phyloP scores from a whole-genome alignment of 805 yeast species.

The Zygoascus bituminiphila region DNA sequence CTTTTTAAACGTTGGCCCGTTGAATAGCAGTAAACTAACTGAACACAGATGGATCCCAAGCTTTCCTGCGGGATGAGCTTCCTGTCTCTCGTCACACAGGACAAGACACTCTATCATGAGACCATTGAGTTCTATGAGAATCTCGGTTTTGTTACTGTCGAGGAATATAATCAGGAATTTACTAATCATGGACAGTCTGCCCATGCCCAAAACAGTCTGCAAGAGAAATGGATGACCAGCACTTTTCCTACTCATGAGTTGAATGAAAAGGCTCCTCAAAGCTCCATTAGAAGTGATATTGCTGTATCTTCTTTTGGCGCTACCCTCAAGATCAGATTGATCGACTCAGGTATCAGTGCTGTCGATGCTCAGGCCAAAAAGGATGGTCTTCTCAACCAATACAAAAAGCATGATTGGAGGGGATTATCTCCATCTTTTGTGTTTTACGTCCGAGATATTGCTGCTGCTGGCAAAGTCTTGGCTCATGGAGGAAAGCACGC shows the following conservation, averaged over 20 bases:
- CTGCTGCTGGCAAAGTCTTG: constrained; percentile 6
- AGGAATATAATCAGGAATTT: constrained; percentile 29
- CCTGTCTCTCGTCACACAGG: constrained; percentile 42
- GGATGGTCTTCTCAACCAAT: constrained; percentile 11
- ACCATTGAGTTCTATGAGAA: constrained; percentile 52
- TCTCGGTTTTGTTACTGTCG: constrained; percentile 33
- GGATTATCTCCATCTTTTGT: constrained; percentile 37
- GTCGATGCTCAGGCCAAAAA: constrained; percentile 13
- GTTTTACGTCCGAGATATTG: constrained; percentile 39
- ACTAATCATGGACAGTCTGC: constrained; percentile 7
- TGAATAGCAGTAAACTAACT: not conserved
- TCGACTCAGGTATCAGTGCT: constrained; percentile 21
- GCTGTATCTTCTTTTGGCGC: constrained; percentile 18
- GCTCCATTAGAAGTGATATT: not conserved
- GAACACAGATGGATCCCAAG: not conserved
- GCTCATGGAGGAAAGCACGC: constrained; percentile 25
- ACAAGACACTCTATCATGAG: constrained; percentile 34
- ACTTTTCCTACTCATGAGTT: constrained; percentile 15
- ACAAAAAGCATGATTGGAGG: constrained; percentile 40
- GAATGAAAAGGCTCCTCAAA: constrained; percentile 3
- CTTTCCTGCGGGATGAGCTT: constrained; percentile 19
- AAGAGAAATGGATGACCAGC: constrained; percentile 26
- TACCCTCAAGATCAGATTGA: constrained; percentile 26
- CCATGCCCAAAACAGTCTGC: constrained; percentile 18
- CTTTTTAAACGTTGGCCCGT: too few species aligned